Conservation (phyloP, 257 asterid genomes). For the Nicotiana tabacum region DNA sequence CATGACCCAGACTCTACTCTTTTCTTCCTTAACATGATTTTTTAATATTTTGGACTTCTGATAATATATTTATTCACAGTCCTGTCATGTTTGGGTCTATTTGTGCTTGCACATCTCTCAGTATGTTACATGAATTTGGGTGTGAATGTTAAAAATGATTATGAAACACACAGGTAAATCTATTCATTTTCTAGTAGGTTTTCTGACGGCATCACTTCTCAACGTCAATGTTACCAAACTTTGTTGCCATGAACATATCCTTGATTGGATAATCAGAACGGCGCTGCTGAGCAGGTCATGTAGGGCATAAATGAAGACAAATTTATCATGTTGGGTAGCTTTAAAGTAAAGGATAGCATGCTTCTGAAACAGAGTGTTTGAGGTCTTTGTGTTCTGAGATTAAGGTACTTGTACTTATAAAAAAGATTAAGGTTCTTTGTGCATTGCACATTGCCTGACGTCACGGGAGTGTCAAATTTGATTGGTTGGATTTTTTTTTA, state of each 20-base stretch:
- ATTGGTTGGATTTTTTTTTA: neutral
- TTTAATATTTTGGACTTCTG: neutral
- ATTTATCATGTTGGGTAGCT: neutral
- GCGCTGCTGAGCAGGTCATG: neutral
- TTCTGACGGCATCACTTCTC: neutral
- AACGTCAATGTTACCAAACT: neutral
- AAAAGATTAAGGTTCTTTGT: neutral
- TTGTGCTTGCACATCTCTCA: neutral
- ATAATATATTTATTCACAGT: neutral
- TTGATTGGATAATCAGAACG: neutral
- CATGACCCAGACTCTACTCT: neutral
- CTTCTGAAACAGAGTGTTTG: constrained; percentile 1
- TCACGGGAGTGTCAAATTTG: neutral
- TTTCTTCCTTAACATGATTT: neutral
- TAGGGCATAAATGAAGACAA: neutral
- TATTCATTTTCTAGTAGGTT: neutral
- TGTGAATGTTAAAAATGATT: neutral
- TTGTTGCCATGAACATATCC: neutral
- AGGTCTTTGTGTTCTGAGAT: constrained; percentile 2
- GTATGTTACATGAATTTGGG: neutral
- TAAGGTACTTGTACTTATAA: neutral
- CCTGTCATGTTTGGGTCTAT: neutral
- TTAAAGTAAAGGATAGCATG: neutral
- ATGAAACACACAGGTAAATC: neutral
- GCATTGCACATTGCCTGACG: neutral